Conservation (phyloP, 208 protist species). For the Leishmania gerbilli region DNA sequence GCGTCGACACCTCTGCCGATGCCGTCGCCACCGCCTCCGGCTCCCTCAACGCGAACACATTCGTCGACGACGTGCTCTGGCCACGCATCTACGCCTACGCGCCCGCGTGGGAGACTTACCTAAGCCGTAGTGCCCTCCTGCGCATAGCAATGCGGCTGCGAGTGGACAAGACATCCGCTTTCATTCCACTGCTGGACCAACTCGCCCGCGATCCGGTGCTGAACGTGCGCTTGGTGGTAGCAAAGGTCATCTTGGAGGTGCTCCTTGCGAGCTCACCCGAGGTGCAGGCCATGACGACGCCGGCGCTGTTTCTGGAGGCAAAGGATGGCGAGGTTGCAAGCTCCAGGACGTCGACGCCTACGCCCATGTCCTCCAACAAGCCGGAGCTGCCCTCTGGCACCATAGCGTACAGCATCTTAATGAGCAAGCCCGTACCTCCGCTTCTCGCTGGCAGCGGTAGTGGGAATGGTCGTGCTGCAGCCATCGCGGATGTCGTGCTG, state of each 20-base stretch:
- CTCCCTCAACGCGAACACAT: constrained; percentile 24
- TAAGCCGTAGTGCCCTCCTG: constrained; percentile 70
- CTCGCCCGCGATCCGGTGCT: constrained; percentile 69
- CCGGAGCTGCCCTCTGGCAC: constrained; percentile 35
- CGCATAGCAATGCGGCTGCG: constrained; percentile 66
- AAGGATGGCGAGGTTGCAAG: constrained; percentile 8
- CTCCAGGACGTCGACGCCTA: not conserved
- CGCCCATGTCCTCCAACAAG: not conserved
- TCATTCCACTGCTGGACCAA: constrained; percentile 77
- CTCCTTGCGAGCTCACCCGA: constrained; percentile 35
- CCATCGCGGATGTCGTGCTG: constrained; percentile 4
- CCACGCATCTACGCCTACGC: constrained; percentile 56
- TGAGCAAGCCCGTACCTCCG: constrained; percentile 23
- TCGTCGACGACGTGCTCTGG: constrained; percentile 80
- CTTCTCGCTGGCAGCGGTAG: not conserved
- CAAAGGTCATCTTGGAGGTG: constrained; percentile 64
- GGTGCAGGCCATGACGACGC: constrained; percentile 4
- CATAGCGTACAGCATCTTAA: constrained; percentile 32
- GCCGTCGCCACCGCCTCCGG: not conserved
- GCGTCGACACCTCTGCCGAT: not conserved
- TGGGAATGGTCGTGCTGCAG: not conserved
- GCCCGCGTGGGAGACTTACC: constrained; percentile 70
- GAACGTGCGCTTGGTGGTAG: constrained; percentile 81
- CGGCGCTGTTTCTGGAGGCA: not conserved
- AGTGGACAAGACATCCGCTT: constrained; percentile 64